Percentiles rank a stretch among this genome's conserved stretches.
phyloP scores from a whole-genome alignment of 1,284 basidiomycete genomes.

The Agaricales sp. region DNA sequence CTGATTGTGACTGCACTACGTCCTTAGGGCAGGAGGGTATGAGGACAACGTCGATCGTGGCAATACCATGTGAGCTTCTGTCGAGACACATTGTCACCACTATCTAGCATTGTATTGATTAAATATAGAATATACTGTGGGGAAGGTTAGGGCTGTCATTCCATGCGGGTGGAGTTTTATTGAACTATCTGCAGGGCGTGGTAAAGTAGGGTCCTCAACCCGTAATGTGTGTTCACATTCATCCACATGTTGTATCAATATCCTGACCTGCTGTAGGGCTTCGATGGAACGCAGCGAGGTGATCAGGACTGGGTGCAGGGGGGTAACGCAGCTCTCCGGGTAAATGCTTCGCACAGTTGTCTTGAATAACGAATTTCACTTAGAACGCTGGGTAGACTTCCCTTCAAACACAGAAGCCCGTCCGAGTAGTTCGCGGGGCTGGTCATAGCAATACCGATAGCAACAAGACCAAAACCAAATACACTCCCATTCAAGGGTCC shows the following conservation, averaged over 20 bases:
- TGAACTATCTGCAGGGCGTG: no score
- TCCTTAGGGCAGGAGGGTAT: neutral
- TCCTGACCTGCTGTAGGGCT: neutral
- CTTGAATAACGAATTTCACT: neutral
- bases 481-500: neutral
- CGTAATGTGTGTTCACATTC: no score
- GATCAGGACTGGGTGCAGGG: neutral
- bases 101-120: no score
- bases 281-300: neutral
- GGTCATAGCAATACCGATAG: neutral
- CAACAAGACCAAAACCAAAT: neutral
- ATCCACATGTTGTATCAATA: no score
- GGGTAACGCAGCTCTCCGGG: neutral
- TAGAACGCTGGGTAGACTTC: neutral
- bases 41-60: neutral
- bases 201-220: no score
- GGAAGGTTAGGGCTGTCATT: neutral
- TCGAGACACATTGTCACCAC: no score
- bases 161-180: no score
- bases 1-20: no score
- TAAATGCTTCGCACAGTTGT: neutral
- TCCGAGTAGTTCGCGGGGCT: neutral
- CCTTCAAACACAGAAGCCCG: neutral
- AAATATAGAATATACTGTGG: neutral
- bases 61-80: neutral